Base-by-base conservation (phyloP, 2,329 filamentous ascomycete species). In the Capronia coronata region DNA sequence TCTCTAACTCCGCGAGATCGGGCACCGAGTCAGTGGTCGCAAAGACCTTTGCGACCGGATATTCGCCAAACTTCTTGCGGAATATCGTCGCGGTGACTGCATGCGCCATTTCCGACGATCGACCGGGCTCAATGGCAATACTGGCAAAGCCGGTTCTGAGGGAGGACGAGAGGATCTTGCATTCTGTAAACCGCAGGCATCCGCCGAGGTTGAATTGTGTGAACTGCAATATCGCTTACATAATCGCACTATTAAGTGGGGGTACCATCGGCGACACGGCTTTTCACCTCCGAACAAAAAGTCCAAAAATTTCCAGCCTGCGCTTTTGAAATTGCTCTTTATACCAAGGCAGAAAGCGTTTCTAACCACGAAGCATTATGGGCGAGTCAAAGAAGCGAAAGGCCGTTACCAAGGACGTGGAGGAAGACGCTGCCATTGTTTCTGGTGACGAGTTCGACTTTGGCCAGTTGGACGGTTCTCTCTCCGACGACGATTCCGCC, bases 381-480 rank as follows among this genome's bases (percentile, higher is more conserved):
- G 55, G 49, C 16, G 52, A 48, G 8, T 56, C 58, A 13, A 75
- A 78, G 65, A 86, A 86, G 72, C 79, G 83, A 58, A 86, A 86
- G 68, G 77, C 78, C 53, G 73, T 79, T 16, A 75, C 73, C 19
- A 72, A 72, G 25, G 78, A 80, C 59, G 68, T 73, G 14, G 69
- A 73, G 40, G 70, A 71, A 50, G 65, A 68, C 43, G 68, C 71
- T 11, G 71, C 77, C 54, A 67, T 72, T 2, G 74, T 75, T 49
- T 81, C 78, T 18, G 82, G 82, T 25, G 76, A 80, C 58, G 82
- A 84, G 58, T 77, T 84, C 60, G 66, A 67, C 51, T 62, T 65
- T 40, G 63, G 63, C 16, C 61, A 71, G 40, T 60, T 75, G 18
- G 69, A 74, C 51, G 70, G 67, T 34, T 62, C 64, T 34, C 64